These are phyloP conservation scores for Novymonas esmeraldas DNA, from an alignment of 208 protist species.

Conservation along the genomic window DNA sequence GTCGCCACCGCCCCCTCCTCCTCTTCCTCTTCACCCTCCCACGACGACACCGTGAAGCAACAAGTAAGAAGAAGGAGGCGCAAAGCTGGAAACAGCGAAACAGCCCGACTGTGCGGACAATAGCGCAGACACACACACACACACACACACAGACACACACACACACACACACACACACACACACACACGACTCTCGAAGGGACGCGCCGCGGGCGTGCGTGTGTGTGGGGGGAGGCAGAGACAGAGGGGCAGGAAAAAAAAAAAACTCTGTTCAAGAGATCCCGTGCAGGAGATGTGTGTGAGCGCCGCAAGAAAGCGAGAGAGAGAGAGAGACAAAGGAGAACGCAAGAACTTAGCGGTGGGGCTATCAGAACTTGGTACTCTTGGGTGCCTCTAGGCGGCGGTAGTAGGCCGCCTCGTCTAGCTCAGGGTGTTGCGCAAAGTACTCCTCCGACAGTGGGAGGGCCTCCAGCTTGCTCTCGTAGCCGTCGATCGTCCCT, in stretches of 20 bases:
- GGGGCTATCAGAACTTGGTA: slow-evolving; percentile 41
- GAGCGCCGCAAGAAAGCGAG: not conserved
- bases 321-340: not conserved
- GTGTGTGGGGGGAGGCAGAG: no score
- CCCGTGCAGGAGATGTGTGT: no score
- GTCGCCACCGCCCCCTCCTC: no score
- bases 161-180: not conserved
- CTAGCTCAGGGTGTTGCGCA: slow-evolving; percentile 50
- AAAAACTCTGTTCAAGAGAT: no score
- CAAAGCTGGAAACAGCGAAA: not conserved
- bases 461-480: slow-evolving; percentile 81
- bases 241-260: not conserved
- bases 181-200: no score
- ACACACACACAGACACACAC: not conserved
- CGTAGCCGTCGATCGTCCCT: slow-evolving; percentile 57
- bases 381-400: slow-evolving; percentile 62
- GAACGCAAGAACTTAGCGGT: not conserved
- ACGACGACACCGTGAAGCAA: not conserved
- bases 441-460: slow-evolving; percentile 83
- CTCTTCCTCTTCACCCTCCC: not conserved
- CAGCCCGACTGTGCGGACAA: slow-evolving; percentile 1
- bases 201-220: no score
- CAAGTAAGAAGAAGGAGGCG: slow-evolving; percentile 6
- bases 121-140: not conserved
- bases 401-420: slow-evolving; percentile 67